Evolutionary conservation across 2,329 filamentous ascomycete genomes (phyloP).

Genomic region (Monosporascus sp.): DNA sequence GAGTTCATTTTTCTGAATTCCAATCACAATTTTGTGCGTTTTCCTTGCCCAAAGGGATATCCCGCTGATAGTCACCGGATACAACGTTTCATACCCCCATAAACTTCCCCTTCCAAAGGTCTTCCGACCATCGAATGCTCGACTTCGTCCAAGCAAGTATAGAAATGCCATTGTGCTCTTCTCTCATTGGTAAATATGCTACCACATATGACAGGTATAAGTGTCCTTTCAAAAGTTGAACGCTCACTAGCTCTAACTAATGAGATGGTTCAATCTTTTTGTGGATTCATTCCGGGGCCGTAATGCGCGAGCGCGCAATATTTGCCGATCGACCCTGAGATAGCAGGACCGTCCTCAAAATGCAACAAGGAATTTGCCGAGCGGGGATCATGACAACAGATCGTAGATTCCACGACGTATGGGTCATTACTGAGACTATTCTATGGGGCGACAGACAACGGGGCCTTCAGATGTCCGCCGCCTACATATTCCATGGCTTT

Average conservation of each 20-base stretch:
- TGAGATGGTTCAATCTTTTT: no score
- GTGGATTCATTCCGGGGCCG: no score
- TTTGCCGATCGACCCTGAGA: no score
- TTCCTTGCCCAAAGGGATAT: neutral
- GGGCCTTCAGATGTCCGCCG: neutral
- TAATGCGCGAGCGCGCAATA: no score
- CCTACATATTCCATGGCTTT: neutral
- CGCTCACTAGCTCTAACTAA: no score
- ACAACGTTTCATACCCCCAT: neutral
- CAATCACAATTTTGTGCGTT: neutral
- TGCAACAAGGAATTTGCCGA: neutral
- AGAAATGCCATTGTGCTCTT: neutral
- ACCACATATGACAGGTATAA: no score
- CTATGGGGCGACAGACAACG: neutral
- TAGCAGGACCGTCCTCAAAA: neutral
- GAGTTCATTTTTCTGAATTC: neutral
- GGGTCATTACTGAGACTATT: neutral
- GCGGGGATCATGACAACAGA: neutral
- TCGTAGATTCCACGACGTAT: neutral
- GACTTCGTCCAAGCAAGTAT: neutral
- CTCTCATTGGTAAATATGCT: no score
- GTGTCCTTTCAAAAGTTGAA: neutral
- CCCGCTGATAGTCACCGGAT: neutral
- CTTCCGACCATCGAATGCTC: neutral
- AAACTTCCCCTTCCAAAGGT: neutral